Percentiles rank a stretch among this genome's conserved stretches.
Evolutionary conservation across 192 early-diverging fungal species (phyloP).

Genomic region (Chytriomyces hyalinus): DNA sequence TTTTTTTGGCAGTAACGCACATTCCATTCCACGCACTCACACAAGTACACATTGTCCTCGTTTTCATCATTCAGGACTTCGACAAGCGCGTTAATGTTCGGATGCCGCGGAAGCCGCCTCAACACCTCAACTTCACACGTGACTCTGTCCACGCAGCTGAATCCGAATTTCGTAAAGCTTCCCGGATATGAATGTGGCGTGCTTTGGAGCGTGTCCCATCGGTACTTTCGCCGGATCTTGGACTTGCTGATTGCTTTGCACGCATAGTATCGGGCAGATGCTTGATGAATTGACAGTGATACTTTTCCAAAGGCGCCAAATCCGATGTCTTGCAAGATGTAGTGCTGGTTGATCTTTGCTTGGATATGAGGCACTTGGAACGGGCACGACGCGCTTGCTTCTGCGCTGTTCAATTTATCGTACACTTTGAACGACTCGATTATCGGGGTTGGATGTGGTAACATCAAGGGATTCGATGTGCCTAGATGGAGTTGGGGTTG

Average conservation of each 20-base stretch:
- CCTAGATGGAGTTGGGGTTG: background rate
- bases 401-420: conserved; percentile 8
- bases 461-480: background rate
- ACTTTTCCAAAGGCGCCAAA: conserved; percentile 61
- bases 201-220: conserved; percentile 35
- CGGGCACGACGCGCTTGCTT: background rate
- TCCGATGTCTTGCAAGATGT: conserved; percentile 59
- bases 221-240: conserved; percentile 57
- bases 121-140: conserved; percentile 62
- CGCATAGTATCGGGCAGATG: conserved; percentile 56
- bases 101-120: conserved; percentile 64
- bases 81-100: conserved; percentile 61
- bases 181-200: background rate
- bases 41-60: conserved; percentile 68
- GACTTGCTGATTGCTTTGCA: conserved; percentile 65
- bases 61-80: conserved; percentile 65
- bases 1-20: background rate
- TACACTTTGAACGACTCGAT: conserved; percentile 13
- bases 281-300: conserved; percentile 45
- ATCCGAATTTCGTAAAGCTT: background rate
- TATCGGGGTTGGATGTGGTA: background rate
- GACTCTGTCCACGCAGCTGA: conserved; percentile 18
- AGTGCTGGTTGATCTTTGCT: conserved; percentile 65
- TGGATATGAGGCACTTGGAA: conserved; percentile 39
- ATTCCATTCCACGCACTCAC: conserved; percentile 32